phyloP scores from a whole-genome alignment of 768 basidiomycete genomes.

The Phlebiopsis flavidoalba region DNA sequence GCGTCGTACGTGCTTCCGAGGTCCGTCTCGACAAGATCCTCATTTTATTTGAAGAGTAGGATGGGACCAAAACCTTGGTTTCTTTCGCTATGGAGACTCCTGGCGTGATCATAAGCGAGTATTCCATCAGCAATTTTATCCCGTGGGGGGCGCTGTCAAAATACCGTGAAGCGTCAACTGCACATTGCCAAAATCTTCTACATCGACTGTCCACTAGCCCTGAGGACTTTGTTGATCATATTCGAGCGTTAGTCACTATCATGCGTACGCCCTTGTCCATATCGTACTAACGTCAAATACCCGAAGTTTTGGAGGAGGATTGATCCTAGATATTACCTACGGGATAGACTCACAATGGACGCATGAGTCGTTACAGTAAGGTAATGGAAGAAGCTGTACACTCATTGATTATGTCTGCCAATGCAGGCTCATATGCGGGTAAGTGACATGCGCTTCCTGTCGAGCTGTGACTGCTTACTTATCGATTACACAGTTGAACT shows the following conservation, averaged over 20 bases:
- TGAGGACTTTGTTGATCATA: constrained; percentile 4
- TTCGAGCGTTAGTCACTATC: constrained; percentile 7
- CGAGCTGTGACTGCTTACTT: constrained; percentile 13
- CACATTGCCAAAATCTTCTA: background rate
- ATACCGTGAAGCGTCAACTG: background rate
- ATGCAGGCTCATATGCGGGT: background rate
- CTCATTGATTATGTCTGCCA: background rate
- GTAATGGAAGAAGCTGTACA: background rate
- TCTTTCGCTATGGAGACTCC: constrained; percentile 3
- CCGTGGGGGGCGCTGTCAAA: background rate
- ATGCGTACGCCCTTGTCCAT: too few species aligned
- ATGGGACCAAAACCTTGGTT: constrained; percentile 1
- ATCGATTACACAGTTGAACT: background rate
- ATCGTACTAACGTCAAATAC: too few species aligned
- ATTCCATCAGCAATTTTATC: constrained; percentile 10
- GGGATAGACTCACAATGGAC: background rate
- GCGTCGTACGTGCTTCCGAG: background rate
- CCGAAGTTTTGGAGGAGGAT: background rate
- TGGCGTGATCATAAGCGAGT: constrained; percentile 8
- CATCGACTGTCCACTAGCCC: background rate
- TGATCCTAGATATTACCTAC: background rate
- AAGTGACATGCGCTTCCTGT: constrained; percentile 9
- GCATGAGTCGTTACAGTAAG: background rate
- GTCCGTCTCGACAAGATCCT: background rate
- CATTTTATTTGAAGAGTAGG: background rate